A percentile compares a stretch with the other conserved stretches of the same genome.
phyloP scores from a whole-genome alignment of 768 basidiomycete genomes.

The Aureoboletus auriporus region DNA sequence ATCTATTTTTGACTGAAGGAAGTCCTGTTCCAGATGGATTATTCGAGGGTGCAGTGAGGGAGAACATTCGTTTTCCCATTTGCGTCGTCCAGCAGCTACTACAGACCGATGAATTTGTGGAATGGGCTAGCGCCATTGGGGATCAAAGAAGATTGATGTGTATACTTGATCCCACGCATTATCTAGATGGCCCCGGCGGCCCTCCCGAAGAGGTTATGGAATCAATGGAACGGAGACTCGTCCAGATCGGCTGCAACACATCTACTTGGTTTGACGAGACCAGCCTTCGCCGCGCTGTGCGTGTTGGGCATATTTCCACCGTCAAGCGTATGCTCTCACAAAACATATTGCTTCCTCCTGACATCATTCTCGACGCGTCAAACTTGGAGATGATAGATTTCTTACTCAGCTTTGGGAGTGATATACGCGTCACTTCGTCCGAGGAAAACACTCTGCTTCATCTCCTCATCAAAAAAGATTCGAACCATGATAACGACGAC shows the following conservation, averaged over 20 bases:
- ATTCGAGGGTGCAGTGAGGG: not conserved
- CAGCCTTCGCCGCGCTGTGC: not conserved
- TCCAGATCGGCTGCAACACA: slow-evolving; percentile 3
- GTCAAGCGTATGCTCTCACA: slow-evolving; percentile 3
- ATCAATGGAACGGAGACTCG: slow-evolving; percentile 1
- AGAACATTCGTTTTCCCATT: not conserved
- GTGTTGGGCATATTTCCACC: slow-evolving; percentile 1
- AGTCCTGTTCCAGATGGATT: not conserved
- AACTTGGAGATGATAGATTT: not conserved
- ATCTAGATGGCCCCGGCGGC: not conserved
- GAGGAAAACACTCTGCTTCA: slow-evolving; percentile 1
- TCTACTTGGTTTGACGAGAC: not conserved
- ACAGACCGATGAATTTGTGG: slow-evolving; percentile 10
- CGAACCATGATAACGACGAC: not conserved
- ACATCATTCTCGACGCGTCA: slow-evolving; percentile 5
- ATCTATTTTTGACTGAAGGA: not conserved
- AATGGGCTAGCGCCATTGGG: not conserved
- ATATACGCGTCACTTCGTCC: not conserved
- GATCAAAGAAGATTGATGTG: no score
- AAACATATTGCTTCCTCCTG: not conserved
- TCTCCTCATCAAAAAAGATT: not conserved
- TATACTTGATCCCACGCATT: not conserved
- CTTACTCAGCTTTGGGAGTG: not conserved
- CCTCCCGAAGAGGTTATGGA: not conserved
- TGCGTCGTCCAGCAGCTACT: not conserved